Evolutionary conservation across 495 filamentous ascomycete species (phyloP), one percentile per base, ranked within the genome.

Genomic region (Thermothielavioides terrestris): DNA sequence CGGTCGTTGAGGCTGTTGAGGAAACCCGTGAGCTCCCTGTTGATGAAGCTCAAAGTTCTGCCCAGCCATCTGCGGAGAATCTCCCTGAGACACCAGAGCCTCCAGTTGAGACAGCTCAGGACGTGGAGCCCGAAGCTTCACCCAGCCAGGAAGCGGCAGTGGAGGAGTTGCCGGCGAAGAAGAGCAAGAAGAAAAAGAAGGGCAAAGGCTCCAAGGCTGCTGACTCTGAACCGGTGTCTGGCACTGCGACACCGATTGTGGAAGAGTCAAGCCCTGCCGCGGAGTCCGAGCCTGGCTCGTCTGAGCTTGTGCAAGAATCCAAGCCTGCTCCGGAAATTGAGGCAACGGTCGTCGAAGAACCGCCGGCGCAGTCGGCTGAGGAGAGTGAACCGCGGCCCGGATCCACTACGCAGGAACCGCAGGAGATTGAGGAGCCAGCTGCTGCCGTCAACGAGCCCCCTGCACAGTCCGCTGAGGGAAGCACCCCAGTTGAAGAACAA

Each of bases 161-260:
- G 4, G 30, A 42, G 22, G 21, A 25, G 12, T 0, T 21, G 47
- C 22, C 30, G 21, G 56, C 57, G 21, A 61, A 53, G 55, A 64
- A 46, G 44, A n/a, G 30, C 30, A 49, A 49, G 37, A 48, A 48
- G 17, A 63, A 61, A 50, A 64, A 62, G 55, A 59, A 55, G 37
- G 46, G 52, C 31, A 63, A 62, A 40, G 59, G 44, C 11, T 47
- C 46, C 20, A 55, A 68, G 35, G 20, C 50, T 8, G 58, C 49
- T 0, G 55, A 52, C n/a, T 54, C 38, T 11, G 55, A 62, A 38
- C 39, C 54, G 49, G 48, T 37, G 27, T 58, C 64, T 34, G 55
- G 26, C 6, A 32, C 10, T 26, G 55, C 55, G 40, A 65, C 49
- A 11, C 53, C 55, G 28, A 57, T 6, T 22, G 56, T 38, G 12